Conservation (phyloP, 495 filamentous ascomycete species). For the Xanthoparmelia taractica region DNA sequence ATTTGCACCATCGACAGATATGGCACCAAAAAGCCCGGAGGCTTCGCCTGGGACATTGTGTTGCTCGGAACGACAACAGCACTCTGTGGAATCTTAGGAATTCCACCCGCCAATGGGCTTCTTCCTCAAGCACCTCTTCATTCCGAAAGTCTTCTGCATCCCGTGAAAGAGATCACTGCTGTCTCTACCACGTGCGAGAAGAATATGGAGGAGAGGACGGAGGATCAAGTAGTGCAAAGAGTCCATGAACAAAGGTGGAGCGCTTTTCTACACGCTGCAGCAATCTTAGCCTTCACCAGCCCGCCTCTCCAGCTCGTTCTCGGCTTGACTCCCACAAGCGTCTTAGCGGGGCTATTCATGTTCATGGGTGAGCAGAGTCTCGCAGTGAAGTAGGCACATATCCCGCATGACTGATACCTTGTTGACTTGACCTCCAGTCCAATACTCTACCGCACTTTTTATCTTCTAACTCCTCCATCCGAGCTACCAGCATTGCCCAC, state of each 20-base stretch:
- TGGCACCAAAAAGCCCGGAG: conserved; percentile 56
- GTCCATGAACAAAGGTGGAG: conserved; percentile 68
- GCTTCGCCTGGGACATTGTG: conserved; percentile 64
- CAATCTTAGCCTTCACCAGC: conserved; percentile 54
- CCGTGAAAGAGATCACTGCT: conserved; percentile 37
- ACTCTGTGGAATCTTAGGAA: conserved; percentile 60
- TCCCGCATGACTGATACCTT: not conserved
- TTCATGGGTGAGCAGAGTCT: conserved; percentile 70
- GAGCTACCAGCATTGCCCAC: conserved; percentile 54
- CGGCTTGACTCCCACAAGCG: conserved; percentile 60
- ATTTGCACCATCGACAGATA: conserved; percentile 64
- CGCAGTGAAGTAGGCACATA: conserved; percentile 47
- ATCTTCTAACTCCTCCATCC: conserved; percentile 55
- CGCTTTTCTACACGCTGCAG: conserved; percentile 52
- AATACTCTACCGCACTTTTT: conserved; percentile 55
- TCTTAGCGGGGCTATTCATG: conserved; percentile 60
- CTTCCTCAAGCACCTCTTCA: conserved; percentile 64
- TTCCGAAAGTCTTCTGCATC: conserved; percentile 58
- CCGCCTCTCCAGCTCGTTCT: conserved; percentile 64
- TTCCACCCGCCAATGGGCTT: conserved; percentile 62
- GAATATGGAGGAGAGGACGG: conserved; percentile 32
- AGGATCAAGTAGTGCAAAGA: conserved; percentile 37
- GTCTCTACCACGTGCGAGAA: conserved; percentile 7
- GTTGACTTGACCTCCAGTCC: conserved; percentile 35
- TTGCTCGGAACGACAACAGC: conserved; percentile 62